phyloP scores from a whole-genome alignment of 768 basidiomycete genomes.

The Suillus subluteus region DNA sequence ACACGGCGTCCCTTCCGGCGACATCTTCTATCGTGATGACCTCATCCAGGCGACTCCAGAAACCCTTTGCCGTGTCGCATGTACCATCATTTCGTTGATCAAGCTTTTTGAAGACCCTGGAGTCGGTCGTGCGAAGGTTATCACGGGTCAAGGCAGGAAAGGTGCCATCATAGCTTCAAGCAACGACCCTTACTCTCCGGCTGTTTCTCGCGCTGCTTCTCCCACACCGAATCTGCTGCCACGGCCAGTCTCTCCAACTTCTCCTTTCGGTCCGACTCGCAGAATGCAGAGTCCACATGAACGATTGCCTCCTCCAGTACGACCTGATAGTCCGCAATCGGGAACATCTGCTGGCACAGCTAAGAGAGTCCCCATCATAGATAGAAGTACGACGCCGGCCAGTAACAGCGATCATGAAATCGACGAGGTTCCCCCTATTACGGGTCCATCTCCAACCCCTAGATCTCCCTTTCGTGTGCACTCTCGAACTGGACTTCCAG shows the following conservation, averaged over 20 bases:
- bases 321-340: slow-evolving; percentile 61
- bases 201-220: slow-evolving; percentile 48
- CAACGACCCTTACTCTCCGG: slow-evolving; percentile 39
- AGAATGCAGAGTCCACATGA: slow-evolving; percentile 57
- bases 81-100: slow-evolving; percentile 70
- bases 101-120: slow-evolving; percentile 59
- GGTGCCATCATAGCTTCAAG: slow-evolving; percentile 30
- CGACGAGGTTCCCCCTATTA: slow-evolving; percentile 43
- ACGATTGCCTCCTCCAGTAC: slow-evolving; percentile 50
- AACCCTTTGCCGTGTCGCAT: slow-evolving; percentile 71
- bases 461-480: slow-evolving; percentile 58
- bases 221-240: slow-evolving; percentile 64
- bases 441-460: slow-evolving; percentile 40
- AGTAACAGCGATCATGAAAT: slow-evolving; percentile 32
- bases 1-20: slow-evolving; percentile 63
- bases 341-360: slow-evolving; percentile 39
- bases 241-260: slow-evolving; percentile 42
- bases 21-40: slow-evolving; percentile 71
- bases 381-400: slow-evolving; percentile 16
- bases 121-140: slow-evolving; percentile 48
- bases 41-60: slow-evolving; percentile 63
- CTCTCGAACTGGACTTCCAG: slow-evolving; percentile 23
- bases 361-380: slow-evolving; percentile 25
- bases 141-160: slow-evolving; percentile 44
- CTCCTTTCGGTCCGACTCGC: slow-evolving; percentile 32